Evolutionary conservation across 768 basidiomycete species (phyloP).

Genomic region (Serendipita sp.): DNA sequence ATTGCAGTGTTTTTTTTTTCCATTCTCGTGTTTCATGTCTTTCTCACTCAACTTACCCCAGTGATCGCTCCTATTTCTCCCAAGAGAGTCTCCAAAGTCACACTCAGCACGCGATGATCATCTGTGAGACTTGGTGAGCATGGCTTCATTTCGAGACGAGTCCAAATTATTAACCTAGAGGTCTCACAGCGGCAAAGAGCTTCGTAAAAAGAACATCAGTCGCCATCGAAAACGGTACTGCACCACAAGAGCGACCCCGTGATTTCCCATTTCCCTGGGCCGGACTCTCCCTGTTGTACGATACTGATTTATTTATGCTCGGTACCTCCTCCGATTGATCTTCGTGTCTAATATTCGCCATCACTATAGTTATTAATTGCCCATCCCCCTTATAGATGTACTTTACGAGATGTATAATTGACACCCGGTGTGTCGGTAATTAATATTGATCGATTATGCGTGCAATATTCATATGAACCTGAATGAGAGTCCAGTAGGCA

Average conservation of each 20-base stretch:
- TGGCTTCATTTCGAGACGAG: background rate
- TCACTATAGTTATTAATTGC: too few relatives aligned
- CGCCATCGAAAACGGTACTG: slow-evolving; percentile 2
- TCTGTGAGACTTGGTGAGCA: background rate
- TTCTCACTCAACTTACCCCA: background rate
- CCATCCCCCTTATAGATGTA: too few relatives aligned
- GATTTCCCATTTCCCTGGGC: background rate
- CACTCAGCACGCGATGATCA: slow-evolving; percentile 3
- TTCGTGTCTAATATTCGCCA: too few relatives aligned
- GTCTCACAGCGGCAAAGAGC: slow-evolving; percentile 1
- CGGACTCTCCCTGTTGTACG: too few relatives aligned
- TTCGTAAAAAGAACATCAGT: slow-evolving; percentile 5
- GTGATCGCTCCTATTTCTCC: slow-evolving; percentile 3
- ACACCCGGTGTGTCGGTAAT: too few relatives aligned
- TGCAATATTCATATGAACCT: too few relatives aligned
- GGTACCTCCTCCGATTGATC: too few relatives aligned
- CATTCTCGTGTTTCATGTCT: background rate
- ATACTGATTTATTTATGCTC: too few relatives aligned
- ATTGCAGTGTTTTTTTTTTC: background rate
- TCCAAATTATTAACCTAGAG: background rate
- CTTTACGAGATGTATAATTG: too few relatives aligned
- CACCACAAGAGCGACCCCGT: background rate
- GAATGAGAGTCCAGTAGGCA: too few relatives aligned
- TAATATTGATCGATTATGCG: too few relatives aligned
- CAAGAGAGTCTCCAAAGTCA: slow-evolving; percentile 4